Base-by-base conservation (phyloP, 2,329 filamentous ascomycete species). In the Pyricularia sp. region DNA sequence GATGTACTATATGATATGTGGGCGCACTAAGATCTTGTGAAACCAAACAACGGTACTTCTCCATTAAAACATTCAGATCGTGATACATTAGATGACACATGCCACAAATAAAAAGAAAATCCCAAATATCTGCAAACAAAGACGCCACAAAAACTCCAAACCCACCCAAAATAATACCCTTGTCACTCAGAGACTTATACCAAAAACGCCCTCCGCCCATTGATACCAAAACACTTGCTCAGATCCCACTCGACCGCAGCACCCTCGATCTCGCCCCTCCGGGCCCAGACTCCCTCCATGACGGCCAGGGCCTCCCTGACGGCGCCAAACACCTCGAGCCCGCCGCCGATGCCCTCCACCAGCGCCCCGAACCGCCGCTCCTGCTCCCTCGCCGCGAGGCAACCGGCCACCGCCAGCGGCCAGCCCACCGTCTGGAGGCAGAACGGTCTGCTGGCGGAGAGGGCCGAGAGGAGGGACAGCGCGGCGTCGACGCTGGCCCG, bases 281-380 rank as follows among this genome's bases (percentile, higher is more conserved):
- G 70, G 2, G 73, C 71, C 80, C 80, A 82, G 0, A 81, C 78
- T 33, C 71, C 73, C 69, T 81, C 78, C 77, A 81, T 79, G 26
- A 81, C 73, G 16, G 73, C 72, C 40, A 79, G 69, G 2, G 79
- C 78, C 64, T 78, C 76, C 65, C 72, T 74, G 19, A 79, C 72
- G 0, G 79, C 78, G 1, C 81, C 80, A 65, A 82, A 81, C 1
- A 79, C 72, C 64, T 75, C 74, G 3, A 81, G 66, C 2, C 76
- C 72, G 13, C 35, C 24, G 3, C 79, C 78, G 66, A 83, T 75
- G 2, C 71, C 71, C 10, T 68, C 69, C 2, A 78, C 73, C 70
- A 82, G 73, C 4, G 70, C 71, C 0, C 79, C 74, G 61, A 80
- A 80, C n/a, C 73, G 70, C 35, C 71, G 70, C 69, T 81, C 78